These are phyloP conservation scores for Alnus glutinosa DNA, from an alignment of 306 rosid species.

Conservation along the genomic window DNA sequence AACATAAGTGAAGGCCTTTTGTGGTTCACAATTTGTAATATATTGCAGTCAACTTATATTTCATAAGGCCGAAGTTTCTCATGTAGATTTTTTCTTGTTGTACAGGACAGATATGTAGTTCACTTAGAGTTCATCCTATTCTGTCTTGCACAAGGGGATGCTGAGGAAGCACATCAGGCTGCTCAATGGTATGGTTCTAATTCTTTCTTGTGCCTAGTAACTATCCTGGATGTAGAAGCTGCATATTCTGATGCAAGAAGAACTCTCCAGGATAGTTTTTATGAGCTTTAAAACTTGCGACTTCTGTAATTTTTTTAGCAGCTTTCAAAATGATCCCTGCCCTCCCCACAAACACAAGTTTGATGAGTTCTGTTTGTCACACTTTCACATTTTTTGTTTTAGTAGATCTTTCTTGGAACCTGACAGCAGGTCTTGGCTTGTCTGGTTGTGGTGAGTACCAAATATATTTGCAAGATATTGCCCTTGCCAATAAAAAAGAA, in stretches of 20 bases:
- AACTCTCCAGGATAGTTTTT: no score
- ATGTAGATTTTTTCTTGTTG: conserved; percentile 32
- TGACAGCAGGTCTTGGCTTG: neutral
- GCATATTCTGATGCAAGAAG: conserved; percentile 8
- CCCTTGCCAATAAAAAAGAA: neutral
- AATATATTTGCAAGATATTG: neutral
- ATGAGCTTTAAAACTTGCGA: neutral
- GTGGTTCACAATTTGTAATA: neutral
- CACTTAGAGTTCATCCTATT: conserved; percentile 58
- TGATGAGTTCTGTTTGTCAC: neutral
- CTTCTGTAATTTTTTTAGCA: neutral
- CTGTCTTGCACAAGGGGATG: conserved; percentile 53
- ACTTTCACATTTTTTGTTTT: neutral
- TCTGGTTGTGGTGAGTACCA: neutral
- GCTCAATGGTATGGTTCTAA: conserved; percentile 51
- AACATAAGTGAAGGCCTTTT: neutral
- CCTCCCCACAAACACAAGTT: neutral
- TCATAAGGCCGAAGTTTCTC: conserved; percentile 17
- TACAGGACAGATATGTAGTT: conserved; percentile 58
- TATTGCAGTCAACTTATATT: conserved; percentile 15
- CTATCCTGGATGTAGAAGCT: conserved; percentile 19
- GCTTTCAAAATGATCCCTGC: no score
- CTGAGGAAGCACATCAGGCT: conserved; percentile 51
- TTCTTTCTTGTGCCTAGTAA: conserved; percentile 10
- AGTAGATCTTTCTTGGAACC: neutral